Conservation (phyloP, 768 basidiomycete species). For the Pisolithus tinctorius region DNA sequence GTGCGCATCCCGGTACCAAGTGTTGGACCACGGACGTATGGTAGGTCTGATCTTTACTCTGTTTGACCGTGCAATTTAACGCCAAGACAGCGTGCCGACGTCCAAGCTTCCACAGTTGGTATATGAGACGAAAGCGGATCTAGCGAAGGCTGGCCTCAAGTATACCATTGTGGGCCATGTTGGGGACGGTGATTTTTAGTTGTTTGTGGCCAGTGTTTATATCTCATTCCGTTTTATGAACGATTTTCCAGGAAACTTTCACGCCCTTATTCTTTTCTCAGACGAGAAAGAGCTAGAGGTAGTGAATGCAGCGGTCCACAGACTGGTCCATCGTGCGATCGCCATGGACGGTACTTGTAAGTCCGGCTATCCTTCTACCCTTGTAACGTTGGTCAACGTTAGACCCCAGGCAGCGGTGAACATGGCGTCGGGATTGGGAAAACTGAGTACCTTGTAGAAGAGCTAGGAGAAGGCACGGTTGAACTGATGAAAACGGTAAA, state of each 20-base stretch:
- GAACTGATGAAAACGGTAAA: conserved; percentile 86
- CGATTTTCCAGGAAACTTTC: conserved; percentile 34
- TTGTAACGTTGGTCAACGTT: conserved; percentile 2
- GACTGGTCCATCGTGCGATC: conserved; percentile 66
- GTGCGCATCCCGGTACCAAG: conserved; percentile 52
- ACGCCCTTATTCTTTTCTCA: conserved; percentile 49
- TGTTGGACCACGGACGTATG: conserved; percentile 92
- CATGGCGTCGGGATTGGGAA: conserved; percentile 88
- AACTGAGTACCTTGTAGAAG: conserved; percentile 73
- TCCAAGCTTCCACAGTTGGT: conserved; percentile 64
- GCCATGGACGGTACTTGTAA: conserved; percentile 71
- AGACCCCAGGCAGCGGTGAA: conserved; percentile 65
- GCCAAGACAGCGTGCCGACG: conserved; percentile 51
- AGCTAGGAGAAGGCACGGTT: conserved; percentile 79
- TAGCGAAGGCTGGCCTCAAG: conserved; percentile 46
- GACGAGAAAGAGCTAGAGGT: conserved; percentile 50
- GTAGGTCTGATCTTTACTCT: conserved; percentile 30
- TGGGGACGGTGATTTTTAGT: conserved; percentile 55
- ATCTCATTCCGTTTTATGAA: background rate
- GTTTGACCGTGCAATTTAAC: background rate
- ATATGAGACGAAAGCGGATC: conserved; percentile 73
- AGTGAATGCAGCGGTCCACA: conserved; percentile 57
- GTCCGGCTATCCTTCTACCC: conserved; percentile 14
- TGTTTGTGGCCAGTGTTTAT: background rate
- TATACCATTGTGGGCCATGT: conserved; percentile 81